These are phyloP conservation scores for Trametes villosa DNA, from an alignment of 768 basidiomycete species.

Conservation along the genomic window DNA sequence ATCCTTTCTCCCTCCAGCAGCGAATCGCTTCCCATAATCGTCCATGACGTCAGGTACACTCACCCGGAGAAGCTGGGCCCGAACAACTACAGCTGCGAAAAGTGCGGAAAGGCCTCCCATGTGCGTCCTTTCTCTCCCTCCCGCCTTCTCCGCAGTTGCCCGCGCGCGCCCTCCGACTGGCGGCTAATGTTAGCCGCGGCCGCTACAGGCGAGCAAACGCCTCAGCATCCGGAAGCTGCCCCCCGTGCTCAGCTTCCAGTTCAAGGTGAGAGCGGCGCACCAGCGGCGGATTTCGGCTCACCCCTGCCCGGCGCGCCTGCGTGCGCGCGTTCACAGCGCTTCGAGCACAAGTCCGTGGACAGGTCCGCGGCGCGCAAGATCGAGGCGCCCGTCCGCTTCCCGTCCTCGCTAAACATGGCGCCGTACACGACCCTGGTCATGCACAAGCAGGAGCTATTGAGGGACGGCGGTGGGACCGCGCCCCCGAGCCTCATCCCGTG, in stretches of 20 bases:
- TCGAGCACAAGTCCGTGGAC: constrained; percentile 83
- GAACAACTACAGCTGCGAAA: constrained; percentile 83
- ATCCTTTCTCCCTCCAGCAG: constrained; percentile 15
- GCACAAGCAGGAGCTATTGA: constrained; percentile 50
- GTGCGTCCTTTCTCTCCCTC: constrained; percentile 41
- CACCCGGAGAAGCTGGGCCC: constrained; percentile 81
- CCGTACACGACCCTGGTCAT: constrained; percentile 76
- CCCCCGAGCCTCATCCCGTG: constrained; percentile 22
- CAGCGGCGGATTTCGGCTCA: not conserved
- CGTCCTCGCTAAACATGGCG: constrained; percentile 84
- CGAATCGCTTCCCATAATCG: not conserved
- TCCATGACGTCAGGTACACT: constrained; percentile 63
- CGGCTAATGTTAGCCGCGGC: not conserved
- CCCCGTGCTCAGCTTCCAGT: constrained; percentile 89
- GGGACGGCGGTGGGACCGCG: constrained; percentile 33
- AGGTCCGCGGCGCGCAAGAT: constrained; percentile 83
- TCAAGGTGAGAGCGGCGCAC: constrained; percentile 65
- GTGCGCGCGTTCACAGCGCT: constrained; percentile 58
- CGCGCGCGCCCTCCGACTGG: not conserved
- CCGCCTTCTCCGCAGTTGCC: not conserved
- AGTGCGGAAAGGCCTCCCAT: constrained; percentile 74
- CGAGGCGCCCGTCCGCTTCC: constrained; percentile 81
- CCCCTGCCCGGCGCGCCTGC: not conserved
- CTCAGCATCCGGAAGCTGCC: constrained; percentile 86
- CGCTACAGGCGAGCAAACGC: constrained; percentile 84